A percentile compares a stretch with the other conserved stretches of the same genome.
These are phyloP conservation scores for Tilletia caries DNA, from an alignment of 1,284 basidiomycete species.

Conservation along the genomic window DNA sequence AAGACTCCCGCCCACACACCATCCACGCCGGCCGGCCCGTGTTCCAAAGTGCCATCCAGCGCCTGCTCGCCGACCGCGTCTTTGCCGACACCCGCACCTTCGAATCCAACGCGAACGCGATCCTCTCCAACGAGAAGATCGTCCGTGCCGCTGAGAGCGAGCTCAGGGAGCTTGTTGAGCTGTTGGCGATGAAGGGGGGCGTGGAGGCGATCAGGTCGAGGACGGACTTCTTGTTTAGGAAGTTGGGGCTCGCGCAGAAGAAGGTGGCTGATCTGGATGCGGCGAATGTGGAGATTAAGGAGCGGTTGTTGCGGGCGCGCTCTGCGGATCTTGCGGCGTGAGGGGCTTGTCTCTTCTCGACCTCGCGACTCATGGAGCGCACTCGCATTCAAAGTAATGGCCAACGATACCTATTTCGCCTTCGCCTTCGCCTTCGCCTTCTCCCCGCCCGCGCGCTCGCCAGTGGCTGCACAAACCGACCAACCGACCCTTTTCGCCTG, in stretches of 20 bases:
- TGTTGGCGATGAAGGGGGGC: conserved; percentile 50
- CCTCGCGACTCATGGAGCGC: too few species aligned
- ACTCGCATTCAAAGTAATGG: too few species aligned
- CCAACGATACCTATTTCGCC: too few species aligned
- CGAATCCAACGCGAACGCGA: conserved; percentile 56
- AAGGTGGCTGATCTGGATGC: conserved; percentile 57
- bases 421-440: too few species aligned
- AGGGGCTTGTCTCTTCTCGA: too few species aligned
- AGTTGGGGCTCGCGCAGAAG: conserved; percentile 69
- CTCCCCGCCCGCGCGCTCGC: too few species aligned
- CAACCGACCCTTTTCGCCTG: too few species aligned
- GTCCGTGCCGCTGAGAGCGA: conserved; percentile 74
- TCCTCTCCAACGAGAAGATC: conserved; percentile 65
- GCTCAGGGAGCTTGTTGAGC: conserved; percentile 56
- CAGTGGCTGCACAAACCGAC: too few species aligned
- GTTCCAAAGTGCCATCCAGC: conserved; percentile 77
- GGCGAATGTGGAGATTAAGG: conserved; percentile 28
- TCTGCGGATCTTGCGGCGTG: not conserved
- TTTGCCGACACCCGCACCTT: conserved; percentile 82
- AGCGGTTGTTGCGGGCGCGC: conserved; percentile 14
- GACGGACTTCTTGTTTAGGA: conserved; percentile 68
- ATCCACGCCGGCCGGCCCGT: conserved; percentile 88
- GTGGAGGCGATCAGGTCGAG: conserved; percentile 64
- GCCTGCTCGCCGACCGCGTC: conserved; percentile 71
- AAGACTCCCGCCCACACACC: conserved; percentile 77